These are phyloP conservation scores for Hyaloscypha variabilis DNA, from an alignment of 495 filamentous ascomycete species.

Conservation along the genomic window DNA sequence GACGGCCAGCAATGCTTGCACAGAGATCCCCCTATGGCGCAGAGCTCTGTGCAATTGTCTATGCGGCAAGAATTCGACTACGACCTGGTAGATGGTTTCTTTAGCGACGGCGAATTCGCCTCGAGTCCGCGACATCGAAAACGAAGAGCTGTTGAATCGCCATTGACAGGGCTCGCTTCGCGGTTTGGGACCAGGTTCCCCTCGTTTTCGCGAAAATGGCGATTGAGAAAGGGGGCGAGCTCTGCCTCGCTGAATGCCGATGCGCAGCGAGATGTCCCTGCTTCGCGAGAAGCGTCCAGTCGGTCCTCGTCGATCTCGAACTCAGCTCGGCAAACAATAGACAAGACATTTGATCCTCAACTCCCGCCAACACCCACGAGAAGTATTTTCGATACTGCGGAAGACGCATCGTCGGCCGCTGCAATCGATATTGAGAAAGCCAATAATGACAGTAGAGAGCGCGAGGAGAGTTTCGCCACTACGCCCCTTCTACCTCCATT, in stretches of 20 bases:
- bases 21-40: constrained; percentile 25
- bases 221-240: constrained; percentile 39
- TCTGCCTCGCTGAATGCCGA: constrained; percentile 39
- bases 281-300: constrained; percentile 57
- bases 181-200: constrained; percentile 73
- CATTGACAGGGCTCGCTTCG: constrained; percentile 64
- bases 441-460: constrained; percentile 51
- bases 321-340: constrained; percentile 48
- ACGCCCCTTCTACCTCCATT: constrained; percentile 85
- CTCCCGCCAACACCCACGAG: constrained; percentile 67
- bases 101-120: constrained; percentile 62
- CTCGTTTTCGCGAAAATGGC: constrained; percentile 59
- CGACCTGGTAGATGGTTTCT: constrained; percentile 58
- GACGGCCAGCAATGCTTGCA: constrained; percentile 33
- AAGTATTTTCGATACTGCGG: constrained; percentile 59
- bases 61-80: constrained; percentile 48
- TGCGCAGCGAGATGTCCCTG: constrained; percentile 11
- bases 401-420: constrained; percentile 35
- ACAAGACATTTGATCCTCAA: constrained; percentile 53
- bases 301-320: constrained; percentile 71
- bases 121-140: constrained; percentile 56
- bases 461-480: constrained; percentile 64
- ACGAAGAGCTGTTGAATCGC: constrained; percentile 64
- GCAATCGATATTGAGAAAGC: constrained; percentile 63
- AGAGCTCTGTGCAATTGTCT: constrained; percentile 31